phyloP scores from a whole-genome alignment of 2,329 filamentous ascomycete genomes.

The Xylariomycetidae sp. region DNA sequence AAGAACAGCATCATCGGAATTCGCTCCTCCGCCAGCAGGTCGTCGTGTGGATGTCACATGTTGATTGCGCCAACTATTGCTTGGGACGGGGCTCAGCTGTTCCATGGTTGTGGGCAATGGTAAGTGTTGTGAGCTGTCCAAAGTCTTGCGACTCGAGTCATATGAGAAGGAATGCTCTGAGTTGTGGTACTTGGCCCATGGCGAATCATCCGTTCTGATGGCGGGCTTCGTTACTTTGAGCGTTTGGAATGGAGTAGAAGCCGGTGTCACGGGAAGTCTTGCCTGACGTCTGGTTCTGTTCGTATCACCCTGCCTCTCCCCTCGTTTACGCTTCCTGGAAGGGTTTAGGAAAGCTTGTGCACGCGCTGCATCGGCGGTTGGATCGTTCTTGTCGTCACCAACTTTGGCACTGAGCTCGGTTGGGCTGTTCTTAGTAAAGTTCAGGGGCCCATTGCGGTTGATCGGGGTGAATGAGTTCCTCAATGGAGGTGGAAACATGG shows the following conservation, averaged over 20 bases:
- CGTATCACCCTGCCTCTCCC: slow-evolving; percentile 3
- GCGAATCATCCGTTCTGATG: background rate
- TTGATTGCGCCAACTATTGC: no score
- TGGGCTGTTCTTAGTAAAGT: no score
- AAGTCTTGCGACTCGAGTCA: no score
- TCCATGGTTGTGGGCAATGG: slow-evolving; percentile 10
- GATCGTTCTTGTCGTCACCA: no score
- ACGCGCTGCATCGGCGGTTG: no score
- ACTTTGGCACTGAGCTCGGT: no score
- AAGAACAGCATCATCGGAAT: no score
- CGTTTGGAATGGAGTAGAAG: slow-evolving; percentile 11
- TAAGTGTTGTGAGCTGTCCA: slow-evolving; percentile 1
- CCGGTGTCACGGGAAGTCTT: slow-evolving; percentile 5
- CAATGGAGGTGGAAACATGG: background rate
- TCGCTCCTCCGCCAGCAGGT: no score
- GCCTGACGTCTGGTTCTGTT: slow-evolving; percentile 6
- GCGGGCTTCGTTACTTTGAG: slow-evolving; percentile 16
- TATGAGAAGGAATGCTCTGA: no score
- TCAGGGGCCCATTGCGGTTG: background rate
- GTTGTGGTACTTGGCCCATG: background rate
- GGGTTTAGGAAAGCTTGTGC: no score
- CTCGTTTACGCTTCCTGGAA: background rate
- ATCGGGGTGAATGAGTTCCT: slow-evolving; percentile 3
- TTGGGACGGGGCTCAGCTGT: slow-evolving; percentile 11
- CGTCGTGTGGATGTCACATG: no score